Evolutionary conservation across 176 grass and related monocot species (phyloP), one percentile per base, ranked within the genome.

Genomic region (Dactylis glomerata): DNA sequence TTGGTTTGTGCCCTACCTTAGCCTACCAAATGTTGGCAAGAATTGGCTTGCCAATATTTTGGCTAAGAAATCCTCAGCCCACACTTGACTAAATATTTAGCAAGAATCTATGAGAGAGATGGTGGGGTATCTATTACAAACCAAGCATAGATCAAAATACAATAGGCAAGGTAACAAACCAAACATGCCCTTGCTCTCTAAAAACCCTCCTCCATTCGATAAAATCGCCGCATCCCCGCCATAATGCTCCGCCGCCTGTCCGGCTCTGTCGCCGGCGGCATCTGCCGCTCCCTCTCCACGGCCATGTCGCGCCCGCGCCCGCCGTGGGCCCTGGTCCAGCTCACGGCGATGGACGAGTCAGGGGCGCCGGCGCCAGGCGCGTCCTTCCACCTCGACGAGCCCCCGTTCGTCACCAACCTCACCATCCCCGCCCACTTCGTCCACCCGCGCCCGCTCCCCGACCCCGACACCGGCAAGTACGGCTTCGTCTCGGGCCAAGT

Each of bases 391-490:
- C 42, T 45, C 42, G 42, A 45, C 42, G 42, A 10, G 42, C 42
- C 42, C 42, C 65, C 65, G 15, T 0, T 9, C 40, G 17, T 50
- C 65, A 36, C 84, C 65, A 10, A 44, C 75, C 49, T 86, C 75
- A 30, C 40, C 51, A 20, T 86, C 84, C 84, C 66, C 28, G 76
- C 22, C 20, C 76, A 73, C 76, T 6, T 73, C 66, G n/a, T 63
- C 84, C 14, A 64, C 33, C 33, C 65, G 65, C 65, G 65, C 65
- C 64, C 8, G n/a, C 54, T 0, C 46, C 73, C 63, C 3, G 46
- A 44, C 32, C 64, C 63, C 28, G n/a, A 5, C 20, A 7, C 16
- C 22, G 62, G 7, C 50, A 0, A 44, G 37, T 8, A 1, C 9
- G 38, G 38, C 30, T 6, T 0, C 12, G 23, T 80, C 57, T 1